Evolutionary conservation across 441 rosid genomes (phyloP).

Genomic region (Gossypium schwendimanii): DNA sequence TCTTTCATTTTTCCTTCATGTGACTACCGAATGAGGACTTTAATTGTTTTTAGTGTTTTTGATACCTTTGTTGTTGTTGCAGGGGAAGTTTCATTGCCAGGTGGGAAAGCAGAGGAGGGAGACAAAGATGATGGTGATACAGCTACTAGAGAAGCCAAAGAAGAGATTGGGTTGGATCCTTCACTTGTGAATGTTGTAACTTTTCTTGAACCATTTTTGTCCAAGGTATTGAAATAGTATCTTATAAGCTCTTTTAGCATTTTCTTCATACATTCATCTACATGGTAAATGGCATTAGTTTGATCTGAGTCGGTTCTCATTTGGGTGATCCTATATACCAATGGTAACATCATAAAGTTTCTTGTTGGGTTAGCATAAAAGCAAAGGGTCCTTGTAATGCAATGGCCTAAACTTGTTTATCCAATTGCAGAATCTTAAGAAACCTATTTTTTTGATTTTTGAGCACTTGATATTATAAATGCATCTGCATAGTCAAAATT

Average conservation of each 20-base stretch:
- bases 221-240: constrained; percentile 46
- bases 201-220: constrained; percentile 72
- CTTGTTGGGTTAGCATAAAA: background rate
- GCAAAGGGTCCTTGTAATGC: background rate
- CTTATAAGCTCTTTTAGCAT: background rate
- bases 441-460: background rate
- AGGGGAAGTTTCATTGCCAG: constrained; percentile 95
- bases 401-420: background rate
- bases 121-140: constrained; percentile 73
- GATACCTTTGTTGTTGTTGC: constrained; percentile 16
- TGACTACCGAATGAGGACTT: background rate
- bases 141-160: constrained; percentile 84
- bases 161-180: constrained; percentile 91
- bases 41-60: constrained; percentile 2
- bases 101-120: constrained; percentile 78
- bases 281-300: background rate
- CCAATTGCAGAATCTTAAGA: too few relatives aligned
- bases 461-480: background rate
- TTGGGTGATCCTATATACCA: background rate
- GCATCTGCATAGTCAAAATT: background rate
- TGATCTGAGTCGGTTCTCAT: background rate
- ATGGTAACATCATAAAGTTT: background rate
- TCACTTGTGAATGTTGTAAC: constrained; percentile 65
- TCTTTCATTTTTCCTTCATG: background rate
- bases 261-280: background rate